A percentile compares a stretch with the other conserved stretches of the same genome.
These are phyloP conservation scores for Arthroderma uncinatum DNA, from an alignment of 2,329 filamentous ascomycete species.

Conservation along the genomic window DNA sequence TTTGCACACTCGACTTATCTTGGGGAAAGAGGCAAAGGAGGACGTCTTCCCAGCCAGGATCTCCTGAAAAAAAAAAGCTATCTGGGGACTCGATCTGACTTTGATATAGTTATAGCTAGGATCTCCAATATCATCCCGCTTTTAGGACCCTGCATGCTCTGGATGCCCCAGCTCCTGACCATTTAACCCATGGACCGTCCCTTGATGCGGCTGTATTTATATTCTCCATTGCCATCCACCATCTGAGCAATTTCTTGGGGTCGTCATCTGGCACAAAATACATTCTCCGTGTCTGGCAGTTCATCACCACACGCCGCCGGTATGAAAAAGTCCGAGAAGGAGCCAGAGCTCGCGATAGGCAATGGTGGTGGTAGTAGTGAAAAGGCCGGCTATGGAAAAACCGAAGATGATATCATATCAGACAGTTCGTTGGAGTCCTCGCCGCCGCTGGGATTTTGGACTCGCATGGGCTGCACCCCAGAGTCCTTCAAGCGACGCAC, in stretches of 20 bases:
- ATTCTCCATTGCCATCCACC: not conserved
- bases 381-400: not conserved
- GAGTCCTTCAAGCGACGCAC: constrained; percentile 31
- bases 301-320: not conserved
- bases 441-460: constrained; percentile 24
- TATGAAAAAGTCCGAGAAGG: not conserved
- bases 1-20: not conserved
- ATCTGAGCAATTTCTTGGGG: not conserved
- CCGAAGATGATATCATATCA: not conserved
- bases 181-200: not conserved
- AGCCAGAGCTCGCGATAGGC: not conserved
- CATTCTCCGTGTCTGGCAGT: not conserved
- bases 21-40: not conserved
- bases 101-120: not conserved
- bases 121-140: not conserved
- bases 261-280: not conserved
- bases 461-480: constrained; percentile 29
- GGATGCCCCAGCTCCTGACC: not conserved
- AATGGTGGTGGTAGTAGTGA: not conserved
- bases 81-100: not conserved
- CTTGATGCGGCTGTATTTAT: not conserved
- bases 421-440: not conserved
- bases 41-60: not conserved
- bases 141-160: not conserved
- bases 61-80: not conserved